phyloP scores from a whole-genome alignment of 2,329 filamentous ascomycete species.

The Aspergillus pseudoviridinutans region DNA sequence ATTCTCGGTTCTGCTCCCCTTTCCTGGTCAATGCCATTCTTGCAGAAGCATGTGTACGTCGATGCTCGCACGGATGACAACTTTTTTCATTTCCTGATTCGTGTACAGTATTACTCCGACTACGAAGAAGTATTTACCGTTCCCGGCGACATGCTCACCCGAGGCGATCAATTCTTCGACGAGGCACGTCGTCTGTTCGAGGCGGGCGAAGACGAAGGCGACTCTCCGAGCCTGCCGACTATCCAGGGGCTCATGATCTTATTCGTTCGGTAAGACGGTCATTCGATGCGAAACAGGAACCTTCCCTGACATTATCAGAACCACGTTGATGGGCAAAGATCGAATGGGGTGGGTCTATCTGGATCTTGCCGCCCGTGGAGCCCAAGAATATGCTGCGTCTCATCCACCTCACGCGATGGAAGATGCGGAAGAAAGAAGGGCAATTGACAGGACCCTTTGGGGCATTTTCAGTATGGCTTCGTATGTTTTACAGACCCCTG shows the following conservation, averaged over 20 bases:
- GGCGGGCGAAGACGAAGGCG: slow-evolving; percentile 19
- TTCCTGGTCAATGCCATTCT: slow-evolving; percentile 35
- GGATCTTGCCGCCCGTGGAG: slow-evolving; percentile 19
- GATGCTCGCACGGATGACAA: background rate
- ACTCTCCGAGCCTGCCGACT: slow-evolving; percentile 19
- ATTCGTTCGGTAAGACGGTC: slow-evolving; percentile 18
- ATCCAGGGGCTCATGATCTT: slow-evolving; percentile 25
- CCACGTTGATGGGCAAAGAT: slow-evolving; percentile 28
- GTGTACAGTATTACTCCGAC: slow-evolving; percentile 19
- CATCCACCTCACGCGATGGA: slow-evolving; percentile 12
- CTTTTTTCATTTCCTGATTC: slow-evolving; percentile 1
- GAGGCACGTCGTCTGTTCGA: slow-evolving; percentile 27
- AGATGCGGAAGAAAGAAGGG: slow-evolving; percentile 4
- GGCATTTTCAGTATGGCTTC: slow-evolving; percentile 15
- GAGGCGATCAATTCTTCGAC: slow-evolving; percentile 27
- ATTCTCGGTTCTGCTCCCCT: slow-evolving; percentile 28
- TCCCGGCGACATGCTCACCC: slow-evolving; percentile 20
- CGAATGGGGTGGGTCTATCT: slow-evolving; percentile 26
- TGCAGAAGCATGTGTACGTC: slow-evolving; percentile 29
- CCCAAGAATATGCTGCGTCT: slow-evolving; percentile 15
- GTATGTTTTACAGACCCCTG: slow-evolving; percentile 2
- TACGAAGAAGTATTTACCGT: slow-evolving; percentile 24
- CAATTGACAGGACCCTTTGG: slow-evolving; percentile 18
- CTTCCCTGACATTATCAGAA: slow-evolving; percentile 7
- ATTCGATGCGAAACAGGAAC: background rate